Evolutionary conservation across 305 asterid species (phyloP).

Genomic region (Fraxinus ornus): DNA sequence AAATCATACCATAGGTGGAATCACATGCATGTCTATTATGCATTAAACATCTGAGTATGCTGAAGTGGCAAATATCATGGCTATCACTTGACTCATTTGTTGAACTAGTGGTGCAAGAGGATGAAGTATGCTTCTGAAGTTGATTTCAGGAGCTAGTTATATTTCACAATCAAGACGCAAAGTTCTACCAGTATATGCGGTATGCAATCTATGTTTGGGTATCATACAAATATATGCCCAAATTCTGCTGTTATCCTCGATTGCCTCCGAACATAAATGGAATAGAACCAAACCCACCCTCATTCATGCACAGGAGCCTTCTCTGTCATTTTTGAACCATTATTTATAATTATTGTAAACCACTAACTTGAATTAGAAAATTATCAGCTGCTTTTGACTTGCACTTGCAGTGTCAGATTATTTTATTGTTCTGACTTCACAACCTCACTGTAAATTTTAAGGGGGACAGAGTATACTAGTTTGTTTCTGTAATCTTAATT

Average conservation of each 20-base stretch:
- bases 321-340: neutral
- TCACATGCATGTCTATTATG: neutral
- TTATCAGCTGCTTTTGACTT: neutral
- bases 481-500: neutral
- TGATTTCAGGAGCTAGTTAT: neutral
- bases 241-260: neutral
- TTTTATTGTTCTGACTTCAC: neutral
- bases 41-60: neutral
- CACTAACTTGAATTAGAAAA: neutral
- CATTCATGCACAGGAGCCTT: neutral
- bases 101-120: neutral
- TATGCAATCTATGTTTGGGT: neutral
- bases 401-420: neutral
- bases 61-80: neutral
- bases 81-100: neutral
- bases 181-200: neutral
- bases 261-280: neutral
- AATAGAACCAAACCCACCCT: neutral
- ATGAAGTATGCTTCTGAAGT: neutral
- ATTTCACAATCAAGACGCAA: neutral
- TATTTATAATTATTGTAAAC: neutral
- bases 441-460: neutral
- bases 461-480: neutral
- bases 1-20: neutral
- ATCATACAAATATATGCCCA: neutral